These are phyloP conservation scores for Plenodomus lindquistii DNA, from an alignment of 2,329 filamentous ascomycete genomes.

Conservation along the genomic window DNA sequence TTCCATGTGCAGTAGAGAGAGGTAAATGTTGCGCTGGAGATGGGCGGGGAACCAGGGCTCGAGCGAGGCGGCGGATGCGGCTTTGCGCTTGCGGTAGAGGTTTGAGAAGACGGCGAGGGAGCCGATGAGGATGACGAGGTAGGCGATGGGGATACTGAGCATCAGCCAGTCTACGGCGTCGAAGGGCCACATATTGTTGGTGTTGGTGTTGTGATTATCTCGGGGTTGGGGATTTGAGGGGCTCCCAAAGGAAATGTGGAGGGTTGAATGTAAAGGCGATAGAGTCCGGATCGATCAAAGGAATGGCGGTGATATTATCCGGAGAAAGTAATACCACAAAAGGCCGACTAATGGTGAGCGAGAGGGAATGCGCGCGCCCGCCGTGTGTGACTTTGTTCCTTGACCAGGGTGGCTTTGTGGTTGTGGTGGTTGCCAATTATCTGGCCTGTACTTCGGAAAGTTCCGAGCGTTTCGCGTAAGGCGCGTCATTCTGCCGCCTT, in stretches of 20 bases:
- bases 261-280: neutral
- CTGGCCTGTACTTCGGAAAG: slow-evolving; percentile 28
- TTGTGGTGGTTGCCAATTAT: slow-evolving; percentile 21
- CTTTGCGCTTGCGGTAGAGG: slow-evolving; percentile 91
- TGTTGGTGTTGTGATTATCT: slow-evolving; percentile 5
- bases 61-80: slow-evolving; percentile 75
- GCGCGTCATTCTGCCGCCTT: slow-evolving; percentile 23
- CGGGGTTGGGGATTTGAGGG: neutral
- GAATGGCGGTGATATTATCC: slow-evolving; percentile 19
- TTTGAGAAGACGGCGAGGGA: slow-evolving; percentile 90
- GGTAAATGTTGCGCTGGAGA: slow-evolving; percentile 90
- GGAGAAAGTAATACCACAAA: neutral
- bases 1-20: slow-evolving; percentile 83
- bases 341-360: neutral
- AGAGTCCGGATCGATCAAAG: slow-evolving; percentile 7
- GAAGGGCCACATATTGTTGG: slow-evolving; percentile 42
- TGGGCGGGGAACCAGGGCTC: slow-evolving; percentile 94
- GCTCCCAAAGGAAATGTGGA: neutral
- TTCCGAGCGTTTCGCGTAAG: slow-evolving; percentile 13
- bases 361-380: slow-evolving; percentile 2
- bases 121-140: slow-evolving; percentile 83
- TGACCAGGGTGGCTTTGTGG: slow-evolving; percentile 9
- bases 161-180: slow-evolving; percentile 75
- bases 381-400: neutral
- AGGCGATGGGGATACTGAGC: slow-evolving; percentile 84